Base-by-base conservation (phyloP, 2,329 filamentous ascomycete genomes). In the Aspergillus pseudoterreus region DNA sequence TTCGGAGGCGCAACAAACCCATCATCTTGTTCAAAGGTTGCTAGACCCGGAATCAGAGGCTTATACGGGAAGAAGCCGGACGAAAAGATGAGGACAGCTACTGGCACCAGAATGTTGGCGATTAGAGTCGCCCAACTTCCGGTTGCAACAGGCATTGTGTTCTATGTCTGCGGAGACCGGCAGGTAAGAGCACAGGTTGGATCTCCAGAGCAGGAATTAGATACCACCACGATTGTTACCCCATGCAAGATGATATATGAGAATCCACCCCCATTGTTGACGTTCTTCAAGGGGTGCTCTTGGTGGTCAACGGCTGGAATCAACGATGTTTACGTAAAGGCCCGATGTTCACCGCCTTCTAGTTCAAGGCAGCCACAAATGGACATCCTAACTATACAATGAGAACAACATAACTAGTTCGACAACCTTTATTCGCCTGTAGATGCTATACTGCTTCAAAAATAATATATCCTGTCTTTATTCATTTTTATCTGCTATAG, bases 1-100 rank as follows among this genome's bases (percentile, higher is more conserved):
- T 88, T 81, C 45, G 78, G 72, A 3, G 87, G 84, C 6, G 79
- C 79, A 43, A 72, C 64, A 17, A 77, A 73, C 24, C 81, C 67
- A 45, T 79, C 64, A 56, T 83, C 80, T 70, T 85, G 57, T 24
- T 66, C 60, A 57, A 71, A 88, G 56, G 81, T 76, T 9, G 94
- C 92, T 43, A 96, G 76, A 4, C 94, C 94, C 10, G 92, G 85
- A 44, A 99, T 79, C 59, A 96, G 87, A 2, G 94, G 91, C 67
- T 99, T 99, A 74, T 97, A 96, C 6, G 94, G 94, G 66, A 99
- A 99, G 79, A 99, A 99, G 12, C 94, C 92, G 30, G 84, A 83
- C 22, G 89, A 92, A 70, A 97, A 97, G 57, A 87, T 72, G 49
- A 87, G 61, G 57, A 92, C 83, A 43, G 90, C 86, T 50, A 87